phyloP scores from a whole-genome alignment of 192 early-diverging fungal species.

The Gonapodya sp. region DNA sequence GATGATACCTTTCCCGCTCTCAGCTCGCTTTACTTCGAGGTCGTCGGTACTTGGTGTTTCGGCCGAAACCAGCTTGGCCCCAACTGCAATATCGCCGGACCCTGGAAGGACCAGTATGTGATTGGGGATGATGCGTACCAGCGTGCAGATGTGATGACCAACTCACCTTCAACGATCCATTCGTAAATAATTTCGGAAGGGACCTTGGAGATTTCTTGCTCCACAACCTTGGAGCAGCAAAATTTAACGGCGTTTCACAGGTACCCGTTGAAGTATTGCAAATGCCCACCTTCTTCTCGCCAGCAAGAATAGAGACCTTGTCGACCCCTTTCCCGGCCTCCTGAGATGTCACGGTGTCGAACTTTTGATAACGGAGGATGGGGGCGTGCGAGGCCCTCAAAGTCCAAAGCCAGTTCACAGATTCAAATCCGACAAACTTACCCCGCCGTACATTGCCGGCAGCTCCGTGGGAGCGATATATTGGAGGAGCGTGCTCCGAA shows the following conservation, averaged over 20 bases:
- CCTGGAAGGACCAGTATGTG: not conserved
- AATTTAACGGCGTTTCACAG: too few relatives aligned
- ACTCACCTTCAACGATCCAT: not conserved
- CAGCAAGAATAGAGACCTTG: not conserved
- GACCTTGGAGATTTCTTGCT: not conserved
- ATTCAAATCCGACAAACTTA: not conserved
- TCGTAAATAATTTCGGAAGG: not conserved
- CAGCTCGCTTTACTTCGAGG: not conserved
- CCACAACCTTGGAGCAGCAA: not conserved
- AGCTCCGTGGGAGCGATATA: slow-evolving; percentile 11
- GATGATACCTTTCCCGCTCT: not conserved
- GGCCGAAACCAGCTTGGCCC: not conserved
- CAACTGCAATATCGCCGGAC: not conserved
- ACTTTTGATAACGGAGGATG: not conserved
- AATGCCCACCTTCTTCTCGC: not conserved
- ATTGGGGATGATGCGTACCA: not conserved
- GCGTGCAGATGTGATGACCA: not conserved
- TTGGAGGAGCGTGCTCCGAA: slow-evolving; percentile 5
- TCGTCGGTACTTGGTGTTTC: not conserved
- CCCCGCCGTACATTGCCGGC: slow-evolving; percentile 16
- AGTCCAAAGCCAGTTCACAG: not conserved
- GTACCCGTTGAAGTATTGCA: not conserved
- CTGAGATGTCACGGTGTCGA: slow-evolving; percentile 7
- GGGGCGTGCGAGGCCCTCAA: not conserved
- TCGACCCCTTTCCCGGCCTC: not conserved